Evolutionary conservation across 768 basidiomycete genomes (phyloP).

Genomic region (Xanthoconium purpureum): DNA sequence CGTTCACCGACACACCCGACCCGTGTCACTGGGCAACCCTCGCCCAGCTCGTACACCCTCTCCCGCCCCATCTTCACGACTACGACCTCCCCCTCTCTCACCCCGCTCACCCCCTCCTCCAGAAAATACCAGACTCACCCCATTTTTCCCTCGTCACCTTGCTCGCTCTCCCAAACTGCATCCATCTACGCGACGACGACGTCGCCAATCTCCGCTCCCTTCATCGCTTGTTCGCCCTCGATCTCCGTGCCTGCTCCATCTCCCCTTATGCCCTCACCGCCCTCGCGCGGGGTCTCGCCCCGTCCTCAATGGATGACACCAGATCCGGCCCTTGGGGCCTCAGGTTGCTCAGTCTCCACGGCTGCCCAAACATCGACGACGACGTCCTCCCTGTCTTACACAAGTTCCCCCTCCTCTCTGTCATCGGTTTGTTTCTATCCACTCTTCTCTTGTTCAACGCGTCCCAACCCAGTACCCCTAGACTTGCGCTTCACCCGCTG

Average conservation of each 20-base stretch:
- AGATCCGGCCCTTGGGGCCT: slow-evolving; percentile 53
- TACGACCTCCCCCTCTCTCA: slow-evolving; percentile 54
- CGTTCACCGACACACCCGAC: slow-evolving; percentile 33
- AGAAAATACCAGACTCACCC: slow-evolving; percentile 49
- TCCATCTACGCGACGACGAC: slow-evolving; percentile 56
- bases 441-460: neutral
- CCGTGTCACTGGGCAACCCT: slow-evolving; percentile 63
- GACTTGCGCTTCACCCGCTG: slow-evolving; percentile 53
- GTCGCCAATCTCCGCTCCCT: slow-evolving; percentile 49
- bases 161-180: slow-evolving; percentile 55
- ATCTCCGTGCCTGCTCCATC: slow-evolving; percentile 53
- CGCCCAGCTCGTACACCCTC: slow-evolving; percentile 53
- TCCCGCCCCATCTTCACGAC: slow-evolving; percentile 40
- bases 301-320: slow-evolving; percentile 21
- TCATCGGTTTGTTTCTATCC: slow-evolving; percentile 47
- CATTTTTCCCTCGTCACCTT: slow-evolving; percentile 65
- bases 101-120: slow-evolving; percentile 52
- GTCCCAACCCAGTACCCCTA: slow-evolving; percentile 18
- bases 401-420: slow-evolving; percentile 56
- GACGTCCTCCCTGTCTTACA: slow-evolving; percentile 39
- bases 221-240: slow-evolving; percentile 58
- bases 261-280: slow-evolving; percentile 50
- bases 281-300: slow-evolving; percentile 46
- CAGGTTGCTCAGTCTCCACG: slow-evolving; percentile 53
- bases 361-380: slow-evolving; percentile 50